phyloP scores from a whole-genome alignment of 2,329 filamentous ascomycete species.

The Venturia pyrina region DNA sequence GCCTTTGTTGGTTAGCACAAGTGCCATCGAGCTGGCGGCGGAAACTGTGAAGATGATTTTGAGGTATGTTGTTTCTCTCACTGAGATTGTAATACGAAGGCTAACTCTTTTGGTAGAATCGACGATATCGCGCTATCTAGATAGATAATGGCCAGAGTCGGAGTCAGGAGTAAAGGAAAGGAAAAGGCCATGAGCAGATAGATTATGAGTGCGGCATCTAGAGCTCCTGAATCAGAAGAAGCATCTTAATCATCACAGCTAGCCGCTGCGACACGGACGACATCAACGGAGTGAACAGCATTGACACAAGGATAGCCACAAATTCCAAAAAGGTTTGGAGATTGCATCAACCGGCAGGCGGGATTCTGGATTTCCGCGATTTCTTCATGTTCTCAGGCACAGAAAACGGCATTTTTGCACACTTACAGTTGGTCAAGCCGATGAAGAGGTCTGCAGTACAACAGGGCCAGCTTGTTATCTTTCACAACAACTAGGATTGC shows the following conservation, averaged over 20 bases:
- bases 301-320: background rate
- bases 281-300: background rate
- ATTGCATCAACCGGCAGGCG: background rate
- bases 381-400: background rate
- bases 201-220: conserved; percentile 1
- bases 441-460: background rate
- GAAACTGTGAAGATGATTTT: conserved; percentile 97
- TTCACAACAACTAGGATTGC: background rate
- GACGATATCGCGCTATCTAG: conserved; percentile 6
- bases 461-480: background rate
- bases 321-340: background rate
- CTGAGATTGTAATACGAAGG: conserved; percentile 22
- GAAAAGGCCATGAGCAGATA: background rate
- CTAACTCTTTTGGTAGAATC: background rate
- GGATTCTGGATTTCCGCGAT: background rate
- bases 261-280: background rate
- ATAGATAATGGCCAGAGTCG: background rate
- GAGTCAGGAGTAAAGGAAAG: background rate
- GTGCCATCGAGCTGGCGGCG: conserved; percentile 89
- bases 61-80: conserved; percentile 56
- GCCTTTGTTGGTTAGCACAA: conserved; percentile 91
- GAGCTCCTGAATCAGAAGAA: background rate
- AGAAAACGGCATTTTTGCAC: background rate
- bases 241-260: background rate
- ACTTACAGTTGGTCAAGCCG: background rate